phyloP scores from a whole-genome alignment of 306 rosid species.

The Acacia acuminata region DNA sequence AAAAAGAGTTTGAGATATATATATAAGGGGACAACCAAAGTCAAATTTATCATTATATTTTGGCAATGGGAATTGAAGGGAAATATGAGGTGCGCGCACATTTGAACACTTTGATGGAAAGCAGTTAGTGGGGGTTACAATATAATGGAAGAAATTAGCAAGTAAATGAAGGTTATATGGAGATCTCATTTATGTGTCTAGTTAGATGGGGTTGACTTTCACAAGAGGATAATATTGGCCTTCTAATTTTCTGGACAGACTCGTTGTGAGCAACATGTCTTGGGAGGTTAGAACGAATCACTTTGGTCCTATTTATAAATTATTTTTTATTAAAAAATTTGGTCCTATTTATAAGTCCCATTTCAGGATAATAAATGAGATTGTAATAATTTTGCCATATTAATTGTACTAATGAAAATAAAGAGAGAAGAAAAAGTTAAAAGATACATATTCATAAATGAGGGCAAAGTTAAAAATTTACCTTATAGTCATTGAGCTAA shows the following conservation, averaged over 20 bases:
- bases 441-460: too few species aligned
- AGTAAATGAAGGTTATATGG: not conserved
- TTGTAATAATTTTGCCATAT: too few species aligned
- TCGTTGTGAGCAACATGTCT: not conserved
- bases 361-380: too few species aligned
- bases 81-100: constrained; percentile 29
- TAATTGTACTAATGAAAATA: too few species aligned
- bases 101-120: constrained; percentile 19
- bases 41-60: not conserved
- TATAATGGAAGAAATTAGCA: not conserved
- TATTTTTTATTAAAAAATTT: too few species aligned
- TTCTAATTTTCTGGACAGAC: not conserved
- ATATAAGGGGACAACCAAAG: not conserved
- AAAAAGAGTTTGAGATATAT: too few species aligned
- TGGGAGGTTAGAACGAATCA: too few species aligned
- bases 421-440: too few species aligned
- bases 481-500: too few species aligned
- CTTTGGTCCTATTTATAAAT: too few species aligned
- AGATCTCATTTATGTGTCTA: not conserved
- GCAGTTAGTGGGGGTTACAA: constrained; percentile 9
- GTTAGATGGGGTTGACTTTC: constrained; percentile 23
- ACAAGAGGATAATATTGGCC: not conserved
- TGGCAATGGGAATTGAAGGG: not conserved
- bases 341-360: too few species aligned
- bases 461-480: too few species aligned